These are phyloP conservation scores for Parsonsia alboflavescens DNA, from an alignment of 257 asterid genomes.

Conservation along the genomic window DNA sequence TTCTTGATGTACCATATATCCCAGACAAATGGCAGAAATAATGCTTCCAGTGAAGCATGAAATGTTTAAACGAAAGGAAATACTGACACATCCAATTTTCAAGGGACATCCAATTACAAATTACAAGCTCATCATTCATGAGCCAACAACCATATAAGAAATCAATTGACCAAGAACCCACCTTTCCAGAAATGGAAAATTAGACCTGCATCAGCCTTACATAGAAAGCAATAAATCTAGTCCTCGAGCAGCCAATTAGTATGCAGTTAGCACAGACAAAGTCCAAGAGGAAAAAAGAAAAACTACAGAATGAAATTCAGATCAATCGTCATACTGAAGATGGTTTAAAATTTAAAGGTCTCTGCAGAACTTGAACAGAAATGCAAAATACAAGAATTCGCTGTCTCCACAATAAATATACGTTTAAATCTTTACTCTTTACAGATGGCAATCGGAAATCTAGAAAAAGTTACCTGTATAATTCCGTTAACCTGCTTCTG, in stretches of 20 bases:
- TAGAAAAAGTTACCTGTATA: conserved; percentile 18
- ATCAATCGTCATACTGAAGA: not conserved
- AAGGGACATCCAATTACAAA: not conserved
- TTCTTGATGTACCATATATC: not conserved
- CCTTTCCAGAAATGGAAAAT: not conserved
- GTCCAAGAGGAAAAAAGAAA: not conserved
- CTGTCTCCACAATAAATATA: not conserved
- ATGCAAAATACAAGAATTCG: not conserved
- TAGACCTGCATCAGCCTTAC: not conserved
- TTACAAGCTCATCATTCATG: not conserved
- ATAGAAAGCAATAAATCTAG: not conserved
- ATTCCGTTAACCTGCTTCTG: conserved; percentile 10
- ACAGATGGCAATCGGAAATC: not conserved
- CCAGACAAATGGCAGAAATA: not conserved
- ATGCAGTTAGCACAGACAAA: not conserved
- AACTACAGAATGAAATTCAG: not conserved
- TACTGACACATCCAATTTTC: not conserved
- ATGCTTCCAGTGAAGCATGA: not conserved
- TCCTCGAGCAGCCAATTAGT: not conserved
- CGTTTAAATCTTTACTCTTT: not conserved
- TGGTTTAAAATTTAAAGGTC: not conserved
- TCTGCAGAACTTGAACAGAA: not conserved
- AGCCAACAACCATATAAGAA: not conserved
- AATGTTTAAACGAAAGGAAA: not conserved
- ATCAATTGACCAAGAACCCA: not conserved